Evolutionary conservation across 2,329 filamentous ascomycete genomes (phyloP).

Genomic region (Trichoderma asperellum): DNA sequence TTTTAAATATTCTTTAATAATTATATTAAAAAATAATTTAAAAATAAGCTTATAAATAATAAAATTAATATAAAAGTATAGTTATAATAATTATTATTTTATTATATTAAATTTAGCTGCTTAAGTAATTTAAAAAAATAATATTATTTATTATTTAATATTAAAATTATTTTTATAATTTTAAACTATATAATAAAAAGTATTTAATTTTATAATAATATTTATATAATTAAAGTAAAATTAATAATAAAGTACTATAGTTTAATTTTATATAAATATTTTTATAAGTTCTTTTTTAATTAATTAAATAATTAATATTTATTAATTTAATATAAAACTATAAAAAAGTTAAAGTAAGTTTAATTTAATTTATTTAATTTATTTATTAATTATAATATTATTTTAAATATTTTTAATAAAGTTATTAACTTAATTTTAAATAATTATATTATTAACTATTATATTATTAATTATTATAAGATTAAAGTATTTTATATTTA

Average conservation of each 20-base stretch:
- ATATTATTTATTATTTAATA: background rate
- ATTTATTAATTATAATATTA: too few species aligned
- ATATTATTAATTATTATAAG: too few species aligned
- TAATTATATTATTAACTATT: too few species aligned
- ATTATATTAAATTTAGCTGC: background rate
- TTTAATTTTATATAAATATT: background rate
- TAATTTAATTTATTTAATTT: too few species aligned
- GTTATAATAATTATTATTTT: background rate
- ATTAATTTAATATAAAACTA: background rate
- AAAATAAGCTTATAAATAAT: background rate
- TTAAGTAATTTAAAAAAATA: background rate
- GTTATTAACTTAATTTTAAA: too few species aligned
- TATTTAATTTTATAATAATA: background rate
- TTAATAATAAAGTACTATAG: background rate
- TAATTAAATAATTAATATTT: background rate
- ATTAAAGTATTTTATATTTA: too few species aligned
- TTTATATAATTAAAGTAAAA: background rate
- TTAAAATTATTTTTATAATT: background rate
- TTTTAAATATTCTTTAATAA: background rate
- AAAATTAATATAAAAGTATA: background rate
- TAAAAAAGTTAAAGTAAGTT: too few species aligned
- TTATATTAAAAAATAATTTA: background rate
- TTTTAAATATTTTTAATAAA: too few species aligned
- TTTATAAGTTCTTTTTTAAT: background rate
- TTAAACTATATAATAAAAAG: background rate